Conservation (phyloP, 352 stramenopile genomes). For the Sclerospora graminicola region DNA sequence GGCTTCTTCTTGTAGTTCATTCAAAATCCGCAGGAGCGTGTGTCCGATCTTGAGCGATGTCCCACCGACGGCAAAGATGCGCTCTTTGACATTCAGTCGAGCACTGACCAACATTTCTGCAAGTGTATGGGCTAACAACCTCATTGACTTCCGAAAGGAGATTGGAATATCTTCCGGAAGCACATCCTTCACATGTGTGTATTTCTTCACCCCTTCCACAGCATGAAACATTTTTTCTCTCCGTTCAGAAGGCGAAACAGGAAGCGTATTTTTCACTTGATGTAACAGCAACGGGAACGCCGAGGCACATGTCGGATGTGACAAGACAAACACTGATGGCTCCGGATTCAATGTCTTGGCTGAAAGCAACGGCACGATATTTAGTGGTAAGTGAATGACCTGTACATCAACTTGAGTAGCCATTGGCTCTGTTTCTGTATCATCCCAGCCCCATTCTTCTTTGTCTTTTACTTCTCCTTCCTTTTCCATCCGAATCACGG, state of each 20-base stretch:
- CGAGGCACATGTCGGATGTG: constrained; percentile 47
- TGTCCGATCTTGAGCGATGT: constrained; percentile 76
- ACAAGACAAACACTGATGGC: constrained; percentile 66
- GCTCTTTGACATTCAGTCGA: constrained; percentile 50
- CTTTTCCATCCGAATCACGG: constrained; percentile 4
- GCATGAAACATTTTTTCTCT: constrained; percentile 1
- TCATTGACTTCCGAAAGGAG: constrained; percentile 44
- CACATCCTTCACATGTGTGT: constrained; percentile 58
- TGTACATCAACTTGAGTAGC: constrained; percentile 18
- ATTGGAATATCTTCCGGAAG: constrained; percentile 55
- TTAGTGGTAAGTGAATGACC: constrained; percentile 47
- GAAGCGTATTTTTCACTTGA: constrained; percentile 21
- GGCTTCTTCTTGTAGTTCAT: constrained; percentile 43
- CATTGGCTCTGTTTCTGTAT: background rate
- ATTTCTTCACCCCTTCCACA: constrained; percentile 9
- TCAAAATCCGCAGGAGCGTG: constrained; percentile 53
- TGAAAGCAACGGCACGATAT: constrained; percentile 42
- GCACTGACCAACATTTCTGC: constrained; percentile 40
- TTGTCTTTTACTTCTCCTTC: constrained; percentile 3
- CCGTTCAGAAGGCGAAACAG: constrained; percentile 5
- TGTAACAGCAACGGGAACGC: constrained; percentile 65
- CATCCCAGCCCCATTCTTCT: background rate
- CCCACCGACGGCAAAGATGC: constrained; percentile 55
- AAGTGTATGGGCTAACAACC: constrained; percentile 54
- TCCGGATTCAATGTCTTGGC: constrained; percentile 26